Conservation (phyloP, 2,329 filamentous ascomycete species). For the Cercospora zeae-maydis region DNA sequence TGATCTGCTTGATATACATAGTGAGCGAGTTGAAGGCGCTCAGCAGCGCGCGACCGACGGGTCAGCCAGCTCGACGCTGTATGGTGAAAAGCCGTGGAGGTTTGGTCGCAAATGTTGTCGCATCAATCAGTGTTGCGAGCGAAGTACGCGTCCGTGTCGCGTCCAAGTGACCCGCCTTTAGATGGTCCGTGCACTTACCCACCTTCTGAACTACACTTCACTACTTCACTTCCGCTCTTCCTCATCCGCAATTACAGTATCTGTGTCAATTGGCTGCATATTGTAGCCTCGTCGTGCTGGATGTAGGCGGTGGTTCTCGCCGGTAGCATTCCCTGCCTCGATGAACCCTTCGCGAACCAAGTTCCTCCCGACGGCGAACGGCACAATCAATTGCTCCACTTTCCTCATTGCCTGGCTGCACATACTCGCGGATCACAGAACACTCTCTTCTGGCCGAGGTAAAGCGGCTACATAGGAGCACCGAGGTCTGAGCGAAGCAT, state of each 20-base stretch:
- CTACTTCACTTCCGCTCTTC: background rate
- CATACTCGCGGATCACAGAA: background rate
- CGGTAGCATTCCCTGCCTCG: background rate
- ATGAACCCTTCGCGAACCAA: background rate
- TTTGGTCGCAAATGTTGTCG: background rate
- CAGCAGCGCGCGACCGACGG: background rate
- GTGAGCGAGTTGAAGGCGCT: slow-evolving; percentile 7
- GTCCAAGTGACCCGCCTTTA: background rate
- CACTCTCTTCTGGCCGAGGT: background rate
- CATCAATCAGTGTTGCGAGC: background rate
- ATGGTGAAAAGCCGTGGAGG: background rate
- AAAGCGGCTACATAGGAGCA: background rate
- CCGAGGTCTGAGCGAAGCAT: background rate
- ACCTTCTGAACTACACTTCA: background rate
- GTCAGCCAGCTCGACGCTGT: background rate
- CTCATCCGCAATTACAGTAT: background rate
- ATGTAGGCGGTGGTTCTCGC: background rate
- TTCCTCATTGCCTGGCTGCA: background rate
- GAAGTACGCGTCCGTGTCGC: slow-evolving; percentile 3
- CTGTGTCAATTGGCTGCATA: background rate
- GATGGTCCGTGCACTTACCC: background rate
- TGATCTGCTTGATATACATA: slow-evolving; percentile 99
- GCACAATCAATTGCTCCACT: background rate
- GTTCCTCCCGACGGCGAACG: background rate
- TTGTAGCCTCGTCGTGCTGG: background rate